Evolutionary conservation across 257 asterid genomes (phyloP), one percentile per base, ranked within the genome.

Genomic region (Echites panduratus): DNA sequence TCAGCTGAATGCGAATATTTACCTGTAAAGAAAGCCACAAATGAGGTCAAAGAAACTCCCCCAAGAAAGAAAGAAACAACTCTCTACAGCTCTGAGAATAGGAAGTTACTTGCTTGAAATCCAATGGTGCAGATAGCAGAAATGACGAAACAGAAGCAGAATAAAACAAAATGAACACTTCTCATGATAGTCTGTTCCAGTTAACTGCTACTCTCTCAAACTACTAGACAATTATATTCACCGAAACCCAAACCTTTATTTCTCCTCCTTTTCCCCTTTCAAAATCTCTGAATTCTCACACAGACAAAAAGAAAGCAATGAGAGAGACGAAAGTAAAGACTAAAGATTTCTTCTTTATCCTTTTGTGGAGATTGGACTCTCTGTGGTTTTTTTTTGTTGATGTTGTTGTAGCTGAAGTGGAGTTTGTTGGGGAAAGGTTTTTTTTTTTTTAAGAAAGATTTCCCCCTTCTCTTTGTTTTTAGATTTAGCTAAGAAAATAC

Each of bases 111-210:
- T 79, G 83, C 65, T 47, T 79, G 74, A 66, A 73, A 73, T 41
- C 71, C 79, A 71, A 74, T 52, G 72, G 73, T 57, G 83, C 70
- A 69, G 68, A 87, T 27, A 58, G 80, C 38, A 77, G 82, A 66
- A 68, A 79, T 77, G 69, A 77, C 19, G 71, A 78, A 56, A 50
- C 76, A 63, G 71, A 79, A 71, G 79, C 62, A 81, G 38, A 83
- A 75, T n/a, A 75, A 54, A 54, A 69, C 50, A 48, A 16, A 17
- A 54, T 38, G 50, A 52, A 80, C 29, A 54, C 17, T 52, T 48
- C 68, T 68, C 80, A 76, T 80, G 50, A 50, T 66, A 38, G 38
- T 32, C 38, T 20, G 1, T 49, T 49, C 20, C 54, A 66, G 80
- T 73, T 79, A 45, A 11, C 65, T 70, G 75, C 47, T 63, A 14